A percentile compares a stretch with the other conserved stretches of the same genome.
Evolutionary conservation across 2,329 filamentous ascomycete genomes (phyloP).

Genomic region (Cladosporium sp.): DNA sequence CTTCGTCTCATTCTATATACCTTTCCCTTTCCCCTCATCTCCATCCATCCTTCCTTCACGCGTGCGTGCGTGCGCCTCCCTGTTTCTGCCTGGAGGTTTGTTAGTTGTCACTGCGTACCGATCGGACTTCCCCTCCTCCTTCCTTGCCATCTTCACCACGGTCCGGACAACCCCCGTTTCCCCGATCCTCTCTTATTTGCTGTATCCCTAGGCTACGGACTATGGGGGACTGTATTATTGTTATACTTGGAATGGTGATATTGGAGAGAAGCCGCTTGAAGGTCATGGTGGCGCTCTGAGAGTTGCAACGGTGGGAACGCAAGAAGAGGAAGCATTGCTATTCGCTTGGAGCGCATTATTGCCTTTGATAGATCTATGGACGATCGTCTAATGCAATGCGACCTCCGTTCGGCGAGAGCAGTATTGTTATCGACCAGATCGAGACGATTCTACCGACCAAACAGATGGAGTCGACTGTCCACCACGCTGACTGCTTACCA

Average conservation of each 20-base stretch:
- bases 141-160: not conserved
- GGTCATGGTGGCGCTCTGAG: not conserved
- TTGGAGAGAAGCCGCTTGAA: not conserved
- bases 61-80: not conserved
- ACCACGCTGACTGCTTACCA: not conserved
- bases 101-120: slow-evolving; percentile 7
- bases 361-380: not conserved
- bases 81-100: not conserved
- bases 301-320: not conserved
- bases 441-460: too few relatives aligned
- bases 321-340: not conserved
- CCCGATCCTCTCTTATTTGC: not conserved
- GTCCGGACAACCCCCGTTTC: not conserved
- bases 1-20: not conserved
- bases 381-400: not conserved
- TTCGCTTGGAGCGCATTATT: not conserved
- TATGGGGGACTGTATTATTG: not conserved
- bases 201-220: not conserved
- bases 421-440: too few relatives aligned
- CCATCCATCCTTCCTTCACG: not conserved
- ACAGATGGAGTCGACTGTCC: too few relatives aligned
- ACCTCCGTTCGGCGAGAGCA: too few relatives aligned
- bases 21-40: not conserved
- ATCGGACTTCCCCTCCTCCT: slow-evolving; percentile 19
- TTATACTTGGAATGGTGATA: not conserved